phyloP scores from a whole-genome alignment of 2,329 filamentous ascomycete genomes.

The Pseudovirgaria hyperparasitica region DNA sequence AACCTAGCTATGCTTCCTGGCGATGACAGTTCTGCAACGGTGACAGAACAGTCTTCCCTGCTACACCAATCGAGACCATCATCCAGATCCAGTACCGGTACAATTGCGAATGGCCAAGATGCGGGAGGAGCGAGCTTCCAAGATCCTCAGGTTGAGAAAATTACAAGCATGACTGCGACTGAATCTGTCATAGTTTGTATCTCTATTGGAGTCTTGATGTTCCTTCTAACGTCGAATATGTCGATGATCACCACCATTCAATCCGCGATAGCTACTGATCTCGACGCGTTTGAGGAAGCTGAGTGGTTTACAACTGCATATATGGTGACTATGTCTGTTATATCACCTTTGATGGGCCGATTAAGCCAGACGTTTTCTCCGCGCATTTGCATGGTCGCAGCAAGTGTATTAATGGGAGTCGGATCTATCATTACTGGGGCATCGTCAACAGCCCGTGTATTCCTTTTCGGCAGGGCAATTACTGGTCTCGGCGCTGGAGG shows the following conservation, averaged over 20 bases:
- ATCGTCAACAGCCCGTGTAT: conserved; percentile 45
- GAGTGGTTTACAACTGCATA: conserved; percentile 77
- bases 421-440: conserved; percentile 54
- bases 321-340: conserved; percentile 38
- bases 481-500: conserved; percentile 59
- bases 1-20: no score
- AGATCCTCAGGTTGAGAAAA: no score
- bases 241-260: conserved; percentile 73
- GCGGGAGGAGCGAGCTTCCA: no score
- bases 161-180: no score
- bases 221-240: conserved; percentile 58
- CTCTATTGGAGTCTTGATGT: conserved; percentile 45
- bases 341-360: conserved; percentile 59
- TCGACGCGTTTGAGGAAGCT: conserved; percentile 58
- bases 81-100: no score
- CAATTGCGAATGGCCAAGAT: no score
- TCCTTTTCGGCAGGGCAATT: conserved; percentile 56
- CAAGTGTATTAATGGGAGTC: conserved; percentile 44
- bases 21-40: no score
- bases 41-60: no score
- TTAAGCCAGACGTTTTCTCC: conserved; percentile 64
- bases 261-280: conserved; percentile 59
- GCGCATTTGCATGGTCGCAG: conserved; percentile 48
- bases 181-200: conserved; percentile 38
- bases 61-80: no score